phyloP scores from a whole-genome alignment of 345 rosid genomes.

The Kernera saxatilis region DNA sequence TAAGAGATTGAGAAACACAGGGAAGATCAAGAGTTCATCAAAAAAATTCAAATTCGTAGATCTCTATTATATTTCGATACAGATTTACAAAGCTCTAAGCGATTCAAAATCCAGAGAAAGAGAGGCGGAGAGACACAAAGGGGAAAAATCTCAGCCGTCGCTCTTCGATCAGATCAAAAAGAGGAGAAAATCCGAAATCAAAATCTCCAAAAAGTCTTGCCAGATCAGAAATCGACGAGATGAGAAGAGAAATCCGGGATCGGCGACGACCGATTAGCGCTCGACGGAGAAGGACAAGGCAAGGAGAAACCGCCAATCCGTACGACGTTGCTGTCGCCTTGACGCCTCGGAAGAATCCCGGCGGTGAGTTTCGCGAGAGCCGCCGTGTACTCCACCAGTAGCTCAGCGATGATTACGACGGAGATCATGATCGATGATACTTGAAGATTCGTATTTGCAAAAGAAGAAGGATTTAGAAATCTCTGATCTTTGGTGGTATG shows the following conservation, averaged over 20 bases:
- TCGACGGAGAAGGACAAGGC: constrained; percentile 25
- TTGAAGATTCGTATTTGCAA: background rate
- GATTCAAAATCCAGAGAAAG: background rate
- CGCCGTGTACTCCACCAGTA: constrained; percentile 47
- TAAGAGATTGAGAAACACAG: no score
- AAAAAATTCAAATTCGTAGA: background rate
- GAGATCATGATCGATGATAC: constrained; percentile 37
- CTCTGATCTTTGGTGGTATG: background rate
- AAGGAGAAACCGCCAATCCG: constrained; percentile 20
- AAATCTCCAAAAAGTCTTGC: background rate
- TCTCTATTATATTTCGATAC: background rate
- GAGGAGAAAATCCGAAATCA: background rate
- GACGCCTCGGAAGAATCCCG: constrained; percentile 30
- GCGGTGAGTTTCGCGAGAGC: constrained; percentile 44
- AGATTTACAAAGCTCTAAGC: constrained; percentile 10
- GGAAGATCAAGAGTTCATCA: background rate
- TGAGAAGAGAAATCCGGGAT: constrained; percentile 31
- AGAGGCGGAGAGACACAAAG: background rate
- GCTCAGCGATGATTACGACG: constrained; percentile 43
- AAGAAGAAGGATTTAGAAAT: constrained; percentile 2
- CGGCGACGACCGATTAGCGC: constrained; percentile 6
- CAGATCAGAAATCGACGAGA: constrained; percentile 30
- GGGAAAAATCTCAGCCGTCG: constrained; percentile 10
- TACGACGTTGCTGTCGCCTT: constrained; percentile 3
- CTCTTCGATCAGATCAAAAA: background rate